phyloP scores from a whole-genome alignment of 768 basidiomycete genomes.

The Imleria badia region DNA sequence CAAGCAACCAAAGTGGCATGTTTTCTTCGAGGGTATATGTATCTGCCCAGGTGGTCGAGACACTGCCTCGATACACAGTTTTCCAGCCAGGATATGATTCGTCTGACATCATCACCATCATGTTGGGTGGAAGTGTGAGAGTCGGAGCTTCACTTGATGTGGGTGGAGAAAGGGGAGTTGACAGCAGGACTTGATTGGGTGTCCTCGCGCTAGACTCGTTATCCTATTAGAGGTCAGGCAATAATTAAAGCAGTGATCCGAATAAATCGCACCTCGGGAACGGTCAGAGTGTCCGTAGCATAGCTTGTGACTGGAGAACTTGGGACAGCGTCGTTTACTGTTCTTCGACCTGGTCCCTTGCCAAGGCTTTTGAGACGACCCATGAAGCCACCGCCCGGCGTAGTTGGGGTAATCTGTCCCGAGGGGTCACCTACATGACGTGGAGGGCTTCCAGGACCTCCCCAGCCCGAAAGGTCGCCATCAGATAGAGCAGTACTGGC shows the following conservation, averaged over 20 bases:
- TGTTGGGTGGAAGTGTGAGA: constrained; percentile 55
- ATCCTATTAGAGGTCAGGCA: constrained; percentile 19
- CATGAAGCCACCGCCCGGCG: constrained; percentile 64
- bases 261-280: constrained; percentile 27
- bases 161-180: constrained; percentile 63
- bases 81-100: constrained; percentile 75
- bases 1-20: constrained; percentile 87
- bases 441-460: constrained; percentile 37
- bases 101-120: constrained; percentile 76
- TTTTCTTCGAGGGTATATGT: constrained; percentile 61
- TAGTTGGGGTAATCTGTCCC: constrained; percentile 46
- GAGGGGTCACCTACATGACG: constrained; percentile 25
- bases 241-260: neutral
- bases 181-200: constrained; percentile 53
- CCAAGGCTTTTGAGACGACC: constrained; percentile 77
- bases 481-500: constrained; percentile 43
- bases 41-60: constrained; percentile 56
- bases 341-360: constrained; percentile 47
- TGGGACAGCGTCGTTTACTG: constrained; percentile 17
- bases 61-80: constrained; percentile 73
- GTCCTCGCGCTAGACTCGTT: constrained; percentile 40
- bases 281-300: constrained; percentile 13
- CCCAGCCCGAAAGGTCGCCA: constrained; percentile 50
- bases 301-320: constrained; percentile 25
- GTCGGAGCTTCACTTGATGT: constrained; percentile 70